Evolutionary conservation across 2,329 filamentous ascomycete species (phyloP).

Genomic region (Diaporthe ampelina): DNA sequence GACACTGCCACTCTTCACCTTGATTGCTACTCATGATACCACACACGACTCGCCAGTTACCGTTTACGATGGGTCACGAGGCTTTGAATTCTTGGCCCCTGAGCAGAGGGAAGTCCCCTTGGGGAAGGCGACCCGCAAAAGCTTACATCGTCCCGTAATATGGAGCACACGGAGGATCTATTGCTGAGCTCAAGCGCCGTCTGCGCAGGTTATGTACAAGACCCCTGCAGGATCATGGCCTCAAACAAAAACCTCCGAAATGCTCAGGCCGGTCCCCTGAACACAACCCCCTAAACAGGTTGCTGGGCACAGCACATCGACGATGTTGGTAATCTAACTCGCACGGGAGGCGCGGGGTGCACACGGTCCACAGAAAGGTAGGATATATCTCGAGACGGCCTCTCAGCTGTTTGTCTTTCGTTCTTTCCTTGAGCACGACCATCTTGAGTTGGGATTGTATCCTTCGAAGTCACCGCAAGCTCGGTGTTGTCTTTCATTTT

Average conservation of each 20-base stretch:
- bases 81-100: slow-evolving; percentile 2
- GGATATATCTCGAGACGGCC: slow-evolving; percentile 5
- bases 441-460: slow-evolving; percentile 29
- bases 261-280: slow-evolving; percentile 29
- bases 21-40: not conserved
- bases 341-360: not conserved
- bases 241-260: slow-evolving; percentile 32
- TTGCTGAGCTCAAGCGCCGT: slow-evolving; percentile 12
- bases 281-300: slow-evolving; percentile 2
- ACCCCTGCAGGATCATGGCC: slow-evolving; percentile 22
- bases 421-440: not conserved
- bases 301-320: not conserved
- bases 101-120: not conserved
- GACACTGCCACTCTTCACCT: not conserved
- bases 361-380: slow-evolving; percentile 6
- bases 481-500: slow-evolving; percentile 16
- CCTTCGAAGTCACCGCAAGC: slow-evolving; percentile 33
- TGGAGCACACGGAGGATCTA: slow-evolving; percentile 10
- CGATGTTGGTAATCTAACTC: slow-evolving; percentile 12
- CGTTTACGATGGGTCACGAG: slow-evolving; percentile 9
- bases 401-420: not conserved
- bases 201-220: slow-evolving; percentile 9
- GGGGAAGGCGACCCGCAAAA: slow-evolving; percentile 23
- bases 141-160: not conserved
- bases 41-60: slow-evolving; percentile 16